Base-by-base conservation (phyloP, 2,329 filamentous ascomycete genomes). In the Colletotrichum kahawae region DNA sequence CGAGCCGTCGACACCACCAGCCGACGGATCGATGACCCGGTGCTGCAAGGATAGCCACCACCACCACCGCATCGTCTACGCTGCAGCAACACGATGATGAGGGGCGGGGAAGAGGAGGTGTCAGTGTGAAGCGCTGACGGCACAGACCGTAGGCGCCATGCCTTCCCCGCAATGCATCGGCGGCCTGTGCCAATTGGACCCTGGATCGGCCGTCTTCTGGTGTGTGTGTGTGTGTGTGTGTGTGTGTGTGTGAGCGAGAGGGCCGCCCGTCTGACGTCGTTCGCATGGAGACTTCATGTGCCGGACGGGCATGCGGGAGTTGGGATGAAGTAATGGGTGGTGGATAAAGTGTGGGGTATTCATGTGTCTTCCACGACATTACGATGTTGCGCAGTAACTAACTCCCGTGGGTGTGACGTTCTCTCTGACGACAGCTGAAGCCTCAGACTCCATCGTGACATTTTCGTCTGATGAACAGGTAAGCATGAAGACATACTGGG, bases 211-310 rank as follows among this genome's bases (percentile, higher is more conserved):
- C 27, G 48, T 67, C 48, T 34, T 1, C n/a, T 21, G 43, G n/a
- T 16, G 16, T 56, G 31, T 29, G 57, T 29, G n/a, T 16, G 16
- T 56, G n/a, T 16, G 16, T 56, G n/a, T n/a, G n/a, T 56, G 24
- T 27, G n/a, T 27, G 29, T 24, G 18, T 24, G 31, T 29, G 57
- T 29, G n/a, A 18, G 27, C 18, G 63, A 38, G 48, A 18, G 12
- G 27, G 16, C 31, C 43, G 24, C 24, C 24, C 24, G 38, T 74
- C 71, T 74, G 71, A 74, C 66, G 71, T 74, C 71, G 67, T 74
- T 63, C 68, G 31, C 57, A 56, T 63, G 56, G 29, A 54, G 31
- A 31, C 67, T 29, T 36, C 16, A 24, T 51, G 24, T 51, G 34
- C 67, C 67, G 33, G 43, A 43, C 54, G 14, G 14, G 56, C 38